Base-by-base conservation (phyloP, 1,284 basidiomycete species). In the Prillingera fragicola region DNA sequence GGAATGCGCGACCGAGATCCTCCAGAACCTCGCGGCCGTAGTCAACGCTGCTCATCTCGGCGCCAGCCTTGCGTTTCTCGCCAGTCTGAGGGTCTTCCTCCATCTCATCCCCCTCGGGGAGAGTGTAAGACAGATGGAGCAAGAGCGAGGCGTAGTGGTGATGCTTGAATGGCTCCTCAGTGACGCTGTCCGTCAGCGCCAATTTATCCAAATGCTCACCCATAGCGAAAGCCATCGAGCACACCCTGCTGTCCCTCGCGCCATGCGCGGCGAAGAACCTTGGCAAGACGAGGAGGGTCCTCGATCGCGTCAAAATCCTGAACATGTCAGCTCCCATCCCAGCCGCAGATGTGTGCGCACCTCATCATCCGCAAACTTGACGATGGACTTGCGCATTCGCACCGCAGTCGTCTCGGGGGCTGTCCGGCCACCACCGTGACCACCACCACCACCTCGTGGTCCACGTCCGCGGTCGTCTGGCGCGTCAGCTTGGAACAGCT, bases 91-190 rank as follows among this genome's bases (percentile, higher is more conserved):
- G 43, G 9, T 64, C 59, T 13, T 71, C 70, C 14, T 35, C 29
- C 17, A 21, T 18, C 27, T 29, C 43, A 38, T 26, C 36, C 60
- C 61, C 19, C 62, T 52, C 24, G 65, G 67, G 50, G 19, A 40
- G 40, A 37, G 41, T 40, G 80, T 79, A 60, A 80, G 79, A 39
- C 21, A 94, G 74, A 31, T 81, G 72, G 25, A 82, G 77, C 26
- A 94, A 76, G n/a, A 94, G 71, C 9, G 85, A 79, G 10, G 85
- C 87, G 69, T 89, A 90, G 64, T 83, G 85, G 0, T 87, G 84
- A 36, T 87, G 84, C 74, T 96, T 96, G 75, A 81, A 90, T 0
- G 90, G 90, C 59, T 92, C 82, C 69, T 95, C 87, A 0, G 84
- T 87, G 37, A 92, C 79, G 22, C 82, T 82, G 60, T 23, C 19